A percentile compares a stretch with the other conserved stretches of the same genome.
Evolutionary conservation across 768 basidiomycete genomes (phyloP).

Genomic region (Mycena chlorophos): DNA sequence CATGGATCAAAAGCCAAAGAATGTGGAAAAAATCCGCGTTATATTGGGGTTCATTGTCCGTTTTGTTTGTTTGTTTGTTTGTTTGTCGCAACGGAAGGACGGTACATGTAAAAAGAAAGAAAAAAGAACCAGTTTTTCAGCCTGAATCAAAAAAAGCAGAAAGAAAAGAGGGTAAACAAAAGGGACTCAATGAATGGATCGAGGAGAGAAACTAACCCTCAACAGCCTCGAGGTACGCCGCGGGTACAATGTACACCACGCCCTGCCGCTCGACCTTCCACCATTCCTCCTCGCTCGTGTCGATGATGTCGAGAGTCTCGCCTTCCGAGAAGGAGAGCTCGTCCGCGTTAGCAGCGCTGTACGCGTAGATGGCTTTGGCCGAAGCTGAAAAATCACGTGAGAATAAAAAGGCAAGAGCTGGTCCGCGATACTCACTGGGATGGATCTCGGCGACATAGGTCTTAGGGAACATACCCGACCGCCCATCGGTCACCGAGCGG

Average conservation of each 20-base stretch:
- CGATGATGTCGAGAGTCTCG: conserved; percentile 75
- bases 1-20: not conserved
- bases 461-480: conserved; percentile 86
- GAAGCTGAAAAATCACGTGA: conserved; percentile 40
- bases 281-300: conserved; percentile 85
- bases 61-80: not conserved
- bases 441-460: conserved; percentile 79
- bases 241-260: conserved; percentile 86
- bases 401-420: not conserved
- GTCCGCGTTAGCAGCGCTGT: conserved; percentile 67
- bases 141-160: conserved; percentile 64
- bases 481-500: conserved; percentile 59
- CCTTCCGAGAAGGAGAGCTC: conserved; percentile 87
- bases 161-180: conserved; percentile 52
- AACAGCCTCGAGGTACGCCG: conserved; percentile 81
- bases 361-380: conserved; percentile 82
- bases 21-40: not conserved
- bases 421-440: conserved; percentile 49
- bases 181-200: conserved; percentile 55
- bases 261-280: conserved; percentile 94
- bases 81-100: conserved; percentile 27
- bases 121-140: conserved; percentile 73
- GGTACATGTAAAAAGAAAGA: conserved; percentile 48
- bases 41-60: not conserved
- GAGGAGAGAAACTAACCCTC: conserved; percentile 81